Percentiles rank a stretch among this genome's conserved stretches.
Conservation (phyloP, 768 basidiomycete genomes). For the Boletus barrowsii region DNA sequence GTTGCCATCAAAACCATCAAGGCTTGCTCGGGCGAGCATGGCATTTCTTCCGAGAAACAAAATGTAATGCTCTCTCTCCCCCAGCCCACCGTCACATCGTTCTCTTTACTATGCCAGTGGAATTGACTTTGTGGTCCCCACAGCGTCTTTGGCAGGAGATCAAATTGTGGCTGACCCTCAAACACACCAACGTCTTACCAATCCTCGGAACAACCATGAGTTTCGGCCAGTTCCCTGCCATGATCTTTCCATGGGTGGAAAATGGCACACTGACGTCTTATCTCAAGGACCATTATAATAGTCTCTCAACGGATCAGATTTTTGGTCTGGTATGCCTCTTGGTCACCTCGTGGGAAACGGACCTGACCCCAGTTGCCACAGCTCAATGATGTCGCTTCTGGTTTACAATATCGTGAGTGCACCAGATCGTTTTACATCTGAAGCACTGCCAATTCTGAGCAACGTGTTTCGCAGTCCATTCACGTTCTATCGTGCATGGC, state of each 20-base stretch:
- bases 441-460: no score
- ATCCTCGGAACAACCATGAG: no score
- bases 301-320: background rate
- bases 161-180: no score
- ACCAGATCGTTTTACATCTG: accelerated
- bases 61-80: background rate
- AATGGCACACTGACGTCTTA: constrained; percentile 8
- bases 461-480: constrained; percentile 8
- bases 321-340: background rate
- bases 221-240: no score
- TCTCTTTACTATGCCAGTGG: background rate
- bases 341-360: background rate
- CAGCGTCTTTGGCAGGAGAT: constrained; percentile 14
- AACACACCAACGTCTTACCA: no score
- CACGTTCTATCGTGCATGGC: constrained; percentile 15
- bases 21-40: background rate
- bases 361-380: background rate
- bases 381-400: constrained; percentile 4
- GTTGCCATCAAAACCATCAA: background rate
- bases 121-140: background rate
- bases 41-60: background rate
- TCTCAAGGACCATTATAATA: constrained; percentile 7
- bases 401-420: no score
- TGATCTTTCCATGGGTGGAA: no score
- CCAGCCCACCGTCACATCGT: no score